Conservation (phyloP, 2,329 filamentous ascomycete species). For the Pseudopyricularia cyperi region DNA sequence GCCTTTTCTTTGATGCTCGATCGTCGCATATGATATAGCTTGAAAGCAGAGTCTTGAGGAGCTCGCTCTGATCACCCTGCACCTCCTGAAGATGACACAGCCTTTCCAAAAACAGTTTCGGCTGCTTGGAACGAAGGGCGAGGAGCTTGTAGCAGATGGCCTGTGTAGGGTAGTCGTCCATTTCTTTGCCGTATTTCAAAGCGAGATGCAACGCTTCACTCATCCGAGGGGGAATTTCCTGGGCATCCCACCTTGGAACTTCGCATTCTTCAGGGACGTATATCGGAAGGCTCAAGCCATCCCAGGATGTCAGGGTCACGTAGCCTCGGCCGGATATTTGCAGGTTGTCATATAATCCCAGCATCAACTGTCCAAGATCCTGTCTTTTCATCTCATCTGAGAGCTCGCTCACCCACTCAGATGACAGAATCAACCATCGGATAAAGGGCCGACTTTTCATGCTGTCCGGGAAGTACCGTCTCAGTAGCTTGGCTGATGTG, state of each 20-base stretch:
- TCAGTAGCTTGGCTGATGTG: background rate
- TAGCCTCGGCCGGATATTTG: background rate
- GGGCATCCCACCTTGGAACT: background rate
- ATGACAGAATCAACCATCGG: background rate
- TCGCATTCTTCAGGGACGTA: background rate
- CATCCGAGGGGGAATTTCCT: background rate
- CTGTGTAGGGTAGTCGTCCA: constrained; percentile 2
- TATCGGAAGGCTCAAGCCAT: background rate
- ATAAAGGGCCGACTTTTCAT: constrained; percentile 1
- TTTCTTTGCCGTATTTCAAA: background rate
- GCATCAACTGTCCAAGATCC: background rate
- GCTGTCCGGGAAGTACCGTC: background rate
- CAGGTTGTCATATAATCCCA: background rate
- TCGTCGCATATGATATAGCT: constrained; percentile 9
- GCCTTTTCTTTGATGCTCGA: background rate
- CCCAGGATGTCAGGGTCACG: background rate
- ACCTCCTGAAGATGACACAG: background rate
- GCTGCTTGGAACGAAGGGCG: background rate
- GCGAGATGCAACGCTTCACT: background rate
- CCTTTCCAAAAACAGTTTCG: background rate
- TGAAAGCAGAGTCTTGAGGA: background rate
- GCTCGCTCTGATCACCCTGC: background rate
- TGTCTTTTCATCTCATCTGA: background rate
- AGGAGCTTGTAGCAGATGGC: constrained; percentile 3
- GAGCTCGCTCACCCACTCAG: background rate